phyloP scores from a whole-genome alignment of 2,329 filamentous ascomycete species.

The Clarireedia homoeocarpa region DNA sequence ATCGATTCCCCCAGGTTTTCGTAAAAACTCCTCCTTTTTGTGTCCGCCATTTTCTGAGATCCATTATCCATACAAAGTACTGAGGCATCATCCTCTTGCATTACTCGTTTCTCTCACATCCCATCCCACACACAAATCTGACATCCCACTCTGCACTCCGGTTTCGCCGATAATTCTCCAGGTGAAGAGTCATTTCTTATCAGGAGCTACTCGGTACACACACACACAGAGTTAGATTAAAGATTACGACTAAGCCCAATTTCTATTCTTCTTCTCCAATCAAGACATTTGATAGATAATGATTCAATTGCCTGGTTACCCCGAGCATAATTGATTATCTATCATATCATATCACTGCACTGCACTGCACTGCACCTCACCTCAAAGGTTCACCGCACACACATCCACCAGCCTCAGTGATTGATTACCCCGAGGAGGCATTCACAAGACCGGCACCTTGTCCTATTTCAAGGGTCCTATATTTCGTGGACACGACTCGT shows the following conservation, averaged over 20 bases:
- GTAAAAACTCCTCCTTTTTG: background rate
- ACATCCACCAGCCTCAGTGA: background rate
- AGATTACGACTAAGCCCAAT: background rate
- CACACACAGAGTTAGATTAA: background rate
- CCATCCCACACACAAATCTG: background rate
- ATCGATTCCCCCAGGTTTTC: background rate
- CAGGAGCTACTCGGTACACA: background rate
- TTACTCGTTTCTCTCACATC: background rate
- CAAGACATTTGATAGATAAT: background rate
- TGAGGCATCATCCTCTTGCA: background rate
- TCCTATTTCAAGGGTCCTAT: background rate
- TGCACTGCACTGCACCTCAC: background rate
- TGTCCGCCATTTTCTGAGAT: no score
- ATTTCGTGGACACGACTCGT: background rate
- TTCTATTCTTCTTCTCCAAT: background rate
- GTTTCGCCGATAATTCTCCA: background rate
- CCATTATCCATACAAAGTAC: background rate
- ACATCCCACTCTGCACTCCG: conserved; percentile 1
- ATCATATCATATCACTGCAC: background rate
- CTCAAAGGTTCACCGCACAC: no score
- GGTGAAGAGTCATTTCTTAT: background rate
- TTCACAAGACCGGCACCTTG: conserved; percentile 5
- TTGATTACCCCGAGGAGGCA: background rate
- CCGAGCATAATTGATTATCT: background rate
- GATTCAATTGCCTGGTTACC: background rate